phyloP scores from a whole-genome alignment of 1,284 basidiomycete genomes.

The Fomitopsis pinicola region DNA sequence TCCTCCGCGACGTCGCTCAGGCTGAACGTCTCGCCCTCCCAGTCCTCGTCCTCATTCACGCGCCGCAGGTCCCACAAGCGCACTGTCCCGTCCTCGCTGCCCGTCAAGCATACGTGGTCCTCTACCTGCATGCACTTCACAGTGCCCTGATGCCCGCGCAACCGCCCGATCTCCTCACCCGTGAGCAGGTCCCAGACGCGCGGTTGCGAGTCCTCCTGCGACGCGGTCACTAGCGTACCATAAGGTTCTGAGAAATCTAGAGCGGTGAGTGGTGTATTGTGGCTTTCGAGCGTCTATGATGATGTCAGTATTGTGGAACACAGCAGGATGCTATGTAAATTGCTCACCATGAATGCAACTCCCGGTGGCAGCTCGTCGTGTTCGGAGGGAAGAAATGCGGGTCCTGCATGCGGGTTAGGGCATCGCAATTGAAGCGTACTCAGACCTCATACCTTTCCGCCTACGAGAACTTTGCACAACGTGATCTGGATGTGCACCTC shows the following conservation, averaged over 20 bases:
- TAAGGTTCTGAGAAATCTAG: conserved; percentile 98
- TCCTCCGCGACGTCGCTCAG: conserved; percentile 63
- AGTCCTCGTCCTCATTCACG: conserved; percentile 73
- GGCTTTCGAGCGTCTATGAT: conserved; percentile 72
- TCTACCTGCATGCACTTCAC: conserved; percentile 95
- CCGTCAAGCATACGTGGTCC: conserved; percentile 87
- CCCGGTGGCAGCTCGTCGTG: conserved; percentile 94
- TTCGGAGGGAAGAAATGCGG: conserved; percentile 94
- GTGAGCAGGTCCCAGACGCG: conserved; percentile 87
- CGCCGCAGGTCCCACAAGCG: conserved; percentile 85
- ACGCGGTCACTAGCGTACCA: conserved; percentile 86
- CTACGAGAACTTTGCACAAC: conserved; percentile 63
- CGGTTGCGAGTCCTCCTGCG: conserved; percentile 73
- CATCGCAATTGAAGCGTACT: neutral
- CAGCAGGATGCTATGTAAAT: conserved; percentile 1
- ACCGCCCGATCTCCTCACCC: conserved; percentile 76
- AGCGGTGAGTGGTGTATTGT: conserved; percentile 79
- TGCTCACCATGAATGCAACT: conserved; percentile 90
- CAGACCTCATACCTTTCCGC: conserved; percentile 55
- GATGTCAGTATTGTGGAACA: neutral
- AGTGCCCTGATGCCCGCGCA: conserved; percentile 74
- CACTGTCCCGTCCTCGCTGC: conserved; percentile 82
- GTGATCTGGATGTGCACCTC: conserved; percentile 36
- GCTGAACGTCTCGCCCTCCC: conserved; percentile 53
- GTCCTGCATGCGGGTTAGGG: conserved; percentile 45